Base-by-base conservation (phyloP, 2,329 filamentous ascomycete species). In the Rhynchosporium secalis region DNA sequence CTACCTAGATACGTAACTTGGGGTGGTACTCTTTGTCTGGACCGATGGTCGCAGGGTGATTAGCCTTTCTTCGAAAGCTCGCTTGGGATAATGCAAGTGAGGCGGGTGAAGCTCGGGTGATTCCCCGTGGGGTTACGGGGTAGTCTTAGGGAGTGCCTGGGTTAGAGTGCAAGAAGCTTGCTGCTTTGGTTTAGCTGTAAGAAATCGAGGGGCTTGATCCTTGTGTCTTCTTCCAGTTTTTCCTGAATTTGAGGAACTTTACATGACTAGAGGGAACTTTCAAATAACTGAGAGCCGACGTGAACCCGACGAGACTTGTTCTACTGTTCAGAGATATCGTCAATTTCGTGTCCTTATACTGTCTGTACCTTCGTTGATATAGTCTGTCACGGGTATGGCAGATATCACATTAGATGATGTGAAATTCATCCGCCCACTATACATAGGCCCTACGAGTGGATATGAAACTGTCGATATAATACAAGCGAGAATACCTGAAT, bases 1-100 rank as follows among this genome's bases (percentile, higher is more conserved):
- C 13, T 56, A 20, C 43, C 33, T 10, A 56, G 52, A 38, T 38
- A 56, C 52, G 38, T 38, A 38, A 56, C 43, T 38, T 41, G 52
- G 52, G 52, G 26, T 56, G 13, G 36, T 43, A 38, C 13, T 29
- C 3, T 26, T 38, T 26, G 28, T 15, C 52, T 56, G 52, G n/a
- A 41, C 10, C 20, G 26, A 56, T 20, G 3, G 28, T 43, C 38
- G 36, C 38, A 38, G 13, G 41, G 15, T 12, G 43, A 56, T 41
- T 8, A 43, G 20, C 43, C 36, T 26, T 9, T 26, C 41, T 41
- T 43, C 51, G 28, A 41, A 55, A 41, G 49, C 38, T 52, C 31
- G 48, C 20, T 31, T 13, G 48, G 38, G 51, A 20, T 26, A 28
- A 55, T 40, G 20, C 20, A 20, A 20, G 51, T 55, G 31, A 3